Conservation (phyloP, 2,329 filamentous ascomycete species). For the Ophiostoma piceae region DNA sequence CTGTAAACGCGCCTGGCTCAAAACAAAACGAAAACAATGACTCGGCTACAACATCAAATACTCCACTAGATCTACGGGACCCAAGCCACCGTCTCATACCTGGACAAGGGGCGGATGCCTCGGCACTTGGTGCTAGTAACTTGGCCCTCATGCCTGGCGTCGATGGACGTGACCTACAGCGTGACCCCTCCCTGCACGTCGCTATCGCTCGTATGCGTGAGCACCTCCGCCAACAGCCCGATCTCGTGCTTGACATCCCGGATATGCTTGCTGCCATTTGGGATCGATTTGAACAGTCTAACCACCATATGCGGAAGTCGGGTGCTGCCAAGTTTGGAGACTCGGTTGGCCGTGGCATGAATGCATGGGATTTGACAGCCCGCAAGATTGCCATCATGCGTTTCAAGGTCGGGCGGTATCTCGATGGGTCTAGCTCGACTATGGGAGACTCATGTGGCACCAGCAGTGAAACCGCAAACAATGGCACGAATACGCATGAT, state of each 20-base stretch:
- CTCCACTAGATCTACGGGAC: neutral
- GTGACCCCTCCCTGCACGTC: slow-evolving; percentile 38
- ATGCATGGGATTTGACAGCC: slow-evolving; percentile 46
- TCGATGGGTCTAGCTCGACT: slow-evolving; percentile 32
- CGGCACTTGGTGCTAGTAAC: neutral
- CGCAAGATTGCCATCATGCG: slow-evolving; percentile 45
- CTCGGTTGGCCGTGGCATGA: slow-evolving; percentile 36
- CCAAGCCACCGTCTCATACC: slow-evolving; percentile 21
- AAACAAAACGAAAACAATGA: neutral
- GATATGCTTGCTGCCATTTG: slow-evolving; percentile 41
- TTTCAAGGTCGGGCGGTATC: slow-evolving; percentile 44
- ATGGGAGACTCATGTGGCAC: neutral
- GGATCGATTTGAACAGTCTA: slow-evolving; percentile 42
- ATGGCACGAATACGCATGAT: too few relatives aligned
- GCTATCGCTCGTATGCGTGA: slow-evolving; percentile 40
- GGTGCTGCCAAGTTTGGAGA: slow-evolving; percentile 29
- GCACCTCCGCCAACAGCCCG: slow-evolving; percentile 42
- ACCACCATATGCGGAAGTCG: slow-evolving; percentile 34
- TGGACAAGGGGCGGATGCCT: slow-evolving; percentile 17
- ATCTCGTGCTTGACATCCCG: slow-evolving; percentile 42
- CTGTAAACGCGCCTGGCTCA: neutral
- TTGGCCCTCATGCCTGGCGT: slow-evolving; percentile 13
- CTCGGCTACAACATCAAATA: neutral
- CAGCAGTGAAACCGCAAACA: neutral
- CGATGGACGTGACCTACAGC: slow-evolving; percentile 29